Percentiles rank a stretch among this genome's conserved stretches.
phyloP scores from a whole-genome alignment of 805 yeast genomes.

The Ogataea allantospora region DNA sequence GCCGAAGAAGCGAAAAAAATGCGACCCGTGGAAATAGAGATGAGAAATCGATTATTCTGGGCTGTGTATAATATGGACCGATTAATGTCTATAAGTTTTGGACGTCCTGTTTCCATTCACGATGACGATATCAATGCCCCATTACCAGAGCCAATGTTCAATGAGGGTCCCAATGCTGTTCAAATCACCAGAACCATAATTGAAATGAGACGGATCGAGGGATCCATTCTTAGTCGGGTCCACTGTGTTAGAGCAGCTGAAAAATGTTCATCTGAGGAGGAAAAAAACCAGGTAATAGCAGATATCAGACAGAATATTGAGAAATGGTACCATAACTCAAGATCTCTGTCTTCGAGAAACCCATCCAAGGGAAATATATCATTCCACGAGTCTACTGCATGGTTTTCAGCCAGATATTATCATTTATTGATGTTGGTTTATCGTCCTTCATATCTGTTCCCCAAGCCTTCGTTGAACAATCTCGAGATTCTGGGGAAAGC shows the following conservation, averaged over 20 bases:
- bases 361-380: conserved; percentile 17
- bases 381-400: conserved; percentile 34
- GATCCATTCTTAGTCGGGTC: conserved; percentile 42
- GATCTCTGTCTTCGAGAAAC: conserved; percentile 19
- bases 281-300: conserved; percentile 33
- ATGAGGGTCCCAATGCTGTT: conserved; percentile 41
- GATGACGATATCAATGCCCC: conserved; percentile 32
- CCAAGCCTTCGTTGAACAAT: conserved; percentile 41
- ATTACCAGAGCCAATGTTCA: conserved; percentile 34
- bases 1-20: conserved; percentile 29
- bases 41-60: conserved; percentile 40
- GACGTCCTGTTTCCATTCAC: conserved; percentile 28
- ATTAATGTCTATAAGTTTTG: conserved; percentile 26
- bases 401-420: conserved; percentile 44
- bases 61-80: conserved; percentile 30
- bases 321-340: conserved; percentile 33
- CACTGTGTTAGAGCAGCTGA: conserved; percentile 44
- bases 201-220: conserved; percentile 45
- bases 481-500: conserved; percentile 44
- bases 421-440: conserved; percentile 46
- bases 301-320: conserved; percentile 38
- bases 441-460: conserved; percentile 49
- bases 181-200: conserved; percentile 43
- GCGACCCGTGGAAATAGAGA: conserved; percentile 39
- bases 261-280: conserved; percentile 30